Conservation (phyloP, 257 asterid genomes). For the Solanum raphanifolium region DNA sequence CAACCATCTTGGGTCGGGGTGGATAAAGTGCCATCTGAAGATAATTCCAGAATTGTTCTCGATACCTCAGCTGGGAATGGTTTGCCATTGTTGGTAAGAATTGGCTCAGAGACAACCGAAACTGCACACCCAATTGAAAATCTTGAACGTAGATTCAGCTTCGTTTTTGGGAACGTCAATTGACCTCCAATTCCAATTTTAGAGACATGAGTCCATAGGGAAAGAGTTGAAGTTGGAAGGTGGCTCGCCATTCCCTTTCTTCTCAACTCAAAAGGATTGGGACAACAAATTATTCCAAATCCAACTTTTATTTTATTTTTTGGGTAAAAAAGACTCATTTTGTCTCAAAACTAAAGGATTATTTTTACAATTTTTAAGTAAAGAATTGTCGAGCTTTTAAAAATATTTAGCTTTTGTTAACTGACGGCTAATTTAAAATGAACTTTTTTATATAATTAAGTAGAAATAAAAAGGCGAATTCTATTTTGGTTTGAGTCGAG, state of each 20-base stretch:
- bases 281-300: not conserved
- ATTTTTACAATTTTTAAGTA: no score
- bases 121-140: slow-evolving; percentile 33
- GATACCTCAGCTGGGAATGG: slow-evolving; percentile 84
- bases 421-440: no score
- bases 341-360: no score
- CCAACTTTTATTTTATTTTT: no score
- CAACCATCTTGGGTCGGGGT: slow-evolving; percentile 50
- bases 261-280: not conserved
- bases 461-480: no score
- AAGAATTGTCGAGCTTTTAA: no score
- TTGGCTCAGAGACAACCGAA: slow-evolving; percentile 55
- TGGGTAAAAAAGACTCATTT: no score
- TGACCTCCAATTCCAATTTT: slow-evolving; percentile 1
- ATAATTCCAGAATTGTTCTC: slow-evolving; percentile 62
- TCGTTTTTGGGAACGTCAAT: slow-evolving; percentile 10
- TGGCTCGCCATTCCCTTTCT: slow-evolving; percentile 2
- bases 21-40: slow-evolving; percentile 76
- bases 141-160: slow-evolving; percentile 7
- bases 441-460: no score
- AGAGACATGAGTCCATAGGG: slow-evolving; percentile 13
- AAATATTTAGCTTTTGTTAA: no score
- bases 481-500: no score
- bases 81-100: slow-evolving; percentile 26
- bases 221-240: slow-evolving; percentile 30